A percentile compares a stretch with the other conserved stretches of the same genome.
phyloP scores from a whole-genome alignment of 257 asterid species.

The Petunia axillaris region DNA sequence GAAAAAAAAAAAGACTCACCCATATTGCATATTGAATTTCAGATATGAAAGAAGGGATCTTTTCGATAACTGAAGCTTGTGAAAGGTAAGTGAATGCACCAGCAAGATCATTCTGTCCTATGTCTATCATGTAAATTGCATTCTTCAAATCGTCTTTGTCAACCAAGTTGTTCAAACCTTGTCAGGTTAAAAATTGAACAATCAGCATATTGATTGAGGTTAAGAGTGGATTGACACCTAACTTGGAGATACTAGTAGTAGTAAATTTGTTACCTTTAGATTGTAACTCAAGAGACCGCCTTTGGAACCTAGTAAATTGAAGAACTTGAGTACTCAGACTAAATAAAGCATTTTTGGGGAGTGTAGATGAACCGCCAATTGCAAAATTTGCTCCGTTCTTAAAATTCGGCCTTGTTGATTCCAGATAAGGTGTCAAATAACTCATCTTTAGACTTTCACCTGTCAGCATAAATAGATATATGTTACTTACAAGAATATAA shows the following conservation, averaged over 20 bases:
- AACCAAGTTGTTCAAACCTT: constrained; percentile 31
- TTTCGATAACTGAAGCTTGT: constrained; percentile 31
- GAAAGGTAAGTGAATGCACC: constrained; percentile 37
- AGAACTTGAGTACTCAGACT: constrained; percentile 41
- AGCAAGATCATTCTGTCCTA: constrained; percentile 57
- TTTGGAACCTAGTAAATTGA: constrained; percentile 44
- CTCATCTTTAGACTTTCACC: constrained; percentile 41
- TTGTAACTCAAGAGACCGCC: constrained; percentile 27
- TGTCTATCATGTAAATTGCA: constrained; percentile 53
- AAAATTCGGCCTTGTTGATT: constrained; percentile 41
- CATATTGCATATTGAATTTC: constrained; percentile 47
- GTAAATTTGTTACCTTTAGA: constrained; percentile 33
- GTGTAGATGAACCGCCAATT: constrained; percentile 38
- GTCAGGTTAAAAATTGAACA: neutral
- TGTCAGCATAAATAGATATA: constrained; percentile 6
- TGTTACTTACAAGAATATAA: neutral
- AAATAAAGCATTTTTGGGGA: constrained; percentile 34
- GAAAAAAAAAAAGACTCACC: constrained; percentile 32
- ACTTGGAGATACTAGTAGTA: neutral
- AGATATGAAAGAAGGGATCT: constrained; percentile 53
- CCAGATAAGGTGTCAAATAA: constrained; percentile 48
- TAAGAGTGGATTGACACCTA: neutral
- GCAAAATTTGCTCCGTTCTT: constrained; percentile 56
- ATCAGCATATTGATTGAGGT: neutral
- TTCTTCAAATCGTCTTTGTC: constrained; percentile 38